A percentile compares a stretch with the other conserved stretches of the same genome.
phyloP scores from a whole-genome alignment of 2,329 filamentous ascomycete genomes.

The Xylaria sp. region DNA sequence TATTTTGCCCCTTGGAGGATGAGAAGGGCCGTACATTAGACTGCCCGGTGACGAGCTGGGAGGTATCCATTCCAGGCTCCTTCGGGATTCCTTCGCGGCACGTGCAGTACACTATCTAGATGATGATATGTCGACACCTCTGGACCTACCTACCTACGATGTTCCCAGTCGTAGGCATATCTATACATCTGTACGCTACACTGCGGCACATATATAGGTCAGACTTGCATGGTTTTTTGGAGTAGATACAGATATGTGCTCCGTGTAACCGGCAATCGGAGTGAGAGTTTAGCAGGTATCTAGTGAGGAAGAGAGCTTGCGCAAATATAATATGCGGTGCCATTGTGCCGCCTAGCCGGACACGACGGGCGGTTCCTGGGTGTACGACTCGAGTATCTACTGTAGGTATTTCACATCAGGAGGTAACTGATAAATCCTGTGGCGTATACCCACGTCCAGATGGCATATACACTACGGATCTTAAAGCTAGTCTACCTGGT shows the following conservation, averaged over 20 bases:
- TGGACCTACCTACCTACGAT: neutral
- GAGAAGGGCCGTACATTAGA: constrained; percentile 35
- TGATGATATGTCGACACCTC: constrained; percentile 6
- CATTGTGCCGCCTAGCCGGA: constrained; percentile 16
- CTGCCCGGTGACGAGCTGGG: neutral
- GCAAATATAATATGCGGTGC: constrained; percentile 21
- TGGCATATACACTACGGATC: neutral
- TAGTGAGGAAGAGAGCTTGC: constrained; percentile 4
- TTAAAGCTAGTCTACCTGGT: too few species aligned
- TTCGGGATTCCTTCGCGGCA: constrained; percentile 23
- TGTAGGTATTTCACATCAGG: neutral
- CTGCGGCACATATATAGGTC: neutral
- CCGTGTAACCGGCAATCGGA: neutral
- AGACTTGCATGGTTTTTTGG: neutral
- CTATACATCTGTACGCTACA: neutral
- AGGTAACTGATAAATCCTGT: constrained; percentile 1
- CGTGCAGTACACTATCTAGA: neutral
- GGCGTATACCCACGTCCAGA: neutral
- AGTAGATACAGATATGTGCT: neutral
- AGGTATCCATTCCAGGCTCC: neutral
- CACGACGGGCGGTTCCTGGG: constrained; percentile 3
- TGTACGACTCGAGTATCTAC: constrained; percentile 1
- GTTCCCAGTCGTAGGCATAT: neutral
- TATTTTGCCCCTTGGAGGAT: constrained; percentile 27
- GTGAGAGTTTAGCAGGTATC: neutral